phyloP scores from a whole-genome alignment of 2,329 filamentous ascomycete genomes.

The Berkeleyomyces rouxiae region DNA sequence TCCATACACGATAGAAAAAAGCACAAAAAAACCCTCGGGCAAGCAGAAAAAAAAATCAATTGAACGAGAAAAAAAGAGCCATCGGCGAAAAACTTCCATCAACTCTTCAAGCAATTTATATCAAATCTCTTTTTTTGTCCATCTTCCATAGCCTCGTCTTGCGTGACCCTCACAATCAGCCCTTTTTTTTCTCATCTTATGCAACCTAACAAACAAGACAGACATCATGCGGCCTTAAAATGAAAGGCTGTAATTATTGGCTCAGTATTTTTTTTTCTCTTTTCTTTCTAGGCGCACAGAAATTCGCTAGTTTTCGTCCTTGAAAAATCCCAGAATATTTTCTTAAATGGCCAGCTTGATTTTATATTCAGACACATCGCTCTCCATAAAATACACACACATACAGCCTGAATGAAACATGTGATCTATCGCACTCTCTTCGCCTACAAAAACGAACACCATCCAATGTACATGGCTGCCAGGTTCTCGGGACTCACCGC shows the following conservation, averaged over 20 bases:
- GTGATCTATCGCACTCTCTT: background rate
- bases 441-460: slow-evolving; percentile 46
- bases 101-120: too few species aligned
- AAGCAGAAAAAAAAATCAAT: too few species aligned
- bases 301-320: background rate
- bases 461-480: slow-evolving; percentile 93
- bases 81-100: too few species aligned
- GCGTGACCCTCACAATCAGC: too few species aligned
- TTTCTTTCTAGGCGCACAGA: background rate
- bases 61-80: too few species aligned
- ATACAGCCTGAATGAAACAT: slow-evolving; percentile 13
- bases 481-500: slow-evolving; percentile 68
- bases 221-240: background rate
- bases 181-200: too few species aligned
- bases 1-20: background rate
- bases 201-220: background rate
- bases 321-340: background rate
- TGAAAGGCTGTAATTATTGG: too few species aligned
- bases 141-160: too few species aligned
- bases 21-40: too few species aligned
- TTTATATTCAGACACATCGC: background rate
- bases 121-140: too few species aligned
- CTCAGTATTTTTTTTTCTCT: too few species aligned
- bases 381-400: background rate
- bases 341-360: background rate